Evolutionary conservation across 306 rosid genomes (phyloP).

Genomic region (Cicer yamashitae): DNA sequence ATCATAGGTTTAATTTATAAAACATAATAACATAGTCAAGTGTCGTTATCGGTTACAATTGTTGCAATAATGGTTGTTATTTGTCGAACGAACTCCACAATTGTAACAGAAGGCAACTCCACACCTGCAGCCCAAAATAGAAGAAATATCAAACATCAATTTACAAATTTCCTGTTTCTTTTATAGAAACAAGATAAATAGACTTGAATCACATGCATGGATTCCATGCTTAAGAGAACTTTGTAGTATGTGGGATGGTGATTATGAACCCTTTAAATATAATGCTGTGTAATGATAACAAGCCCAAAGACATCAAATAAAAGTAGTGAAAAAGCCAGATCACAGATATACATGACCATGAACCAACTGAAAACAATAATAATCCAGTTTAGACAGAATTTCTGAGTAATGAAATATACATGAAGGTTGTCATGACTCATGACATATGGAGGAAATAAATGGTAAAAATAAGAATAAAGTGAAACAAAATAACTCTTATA

Average conservation of each 20-base stretch:
- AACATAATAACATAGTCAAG: not conserved
- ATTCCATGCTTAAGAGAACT: conserved; percentile 13
- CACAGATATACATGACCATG: not conserved
- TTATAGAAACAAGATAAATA: not conserved
- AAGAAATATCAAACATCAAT: conserved; percentile 25
- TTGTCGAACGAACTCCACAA: conserved; percentile 42
- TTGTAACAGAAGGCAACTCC: conserved; percentile 57
- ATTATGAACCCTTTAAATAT: not conserved
- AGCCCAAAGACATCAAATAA: not conserved
- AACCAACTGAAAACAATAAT: not conserved
- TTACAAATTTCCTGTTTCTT: not conserved
- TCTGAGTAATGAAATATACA: not conserved
- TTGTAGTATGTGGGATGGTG: not conserved
- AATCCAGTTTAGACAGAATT: not conserved
- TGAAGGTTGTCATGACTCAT: conserved; percentile 2
- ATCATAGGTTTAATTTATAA: not conserved
- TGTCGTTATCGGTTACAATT: conserved; percentile 31
- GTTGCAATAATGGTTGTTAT: conserved; percentile 23
- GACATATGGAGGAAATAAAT: conserved; percentile 7
- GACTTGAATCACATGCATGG: not conserved
- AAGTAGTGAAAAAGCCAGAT: not conserved
- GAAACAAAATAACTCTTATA: not conserved
- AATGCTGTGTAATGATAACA: not conserved
- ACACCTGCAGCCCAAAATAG: conserved; percentile 52
- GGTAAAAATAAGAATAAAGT: not conserved